Base-by-base conservation (phyloP, 1,284 basidiomycete species). In the Ustilago nuda region DNA sequence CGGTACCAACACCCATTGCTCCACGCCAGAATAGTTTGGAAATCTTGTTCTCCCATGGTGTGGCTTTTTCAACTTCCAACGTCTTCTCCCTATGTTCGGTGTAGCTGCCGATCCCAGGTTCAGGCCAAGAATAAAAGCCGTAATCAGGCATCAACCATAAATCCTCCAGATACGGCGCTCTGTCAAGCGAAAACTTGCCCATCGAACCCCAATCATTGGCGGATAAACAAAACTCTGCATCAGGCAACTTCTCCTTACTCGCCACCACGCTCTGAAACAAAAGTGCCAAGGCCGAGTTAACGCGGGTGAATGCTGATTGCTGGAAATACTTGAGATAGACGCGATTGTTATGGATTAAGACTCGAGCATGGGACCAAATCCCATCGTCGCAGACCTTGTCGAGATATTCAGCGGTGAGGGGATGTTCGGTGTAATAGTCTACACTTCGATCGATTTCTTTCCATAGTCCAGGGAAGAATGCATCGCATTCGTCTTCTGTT, bases 91-190 rank as follows among this genome's bases (percentile, higher is more conserved):
- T 57, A 39, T 78, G 66, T 46, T 84, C 77, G 8, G 77, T 66
- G 41, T 84, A 84, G n/a, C 66, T 66, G 17, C 82, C 82, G 12
- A 83, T 78, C 41, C 80, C 79, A n/a, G 70, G 78, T 41, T 84
- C 83, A 7, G 82, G 82, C 83, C 83, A 85, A 15, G 61, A 61
- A 56, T 70, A 83, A 53, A 75, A 85, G 3, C 78, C 82, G 50
- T 83, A 85, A 56, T 85, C 84, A 0, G 84, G 84, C 83, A 84
- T 85, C 37, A 85, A 60, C 84, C 84, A 85, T 3, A 84, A 62
- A 43, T 84, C 82, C 15, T 77, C 69, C 32, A 80, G 66, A 32
- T 81, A 71, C 2, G 76, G 68, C 1, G 69, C 62, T 1, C 84
- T 61, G 45, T 82, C 80, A 6, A 85, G 66, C 30, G 76, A 76